phyloP scores from a whole-genome alignment of 306 rosid genomes.

The Medicago lupulina region DNA sequence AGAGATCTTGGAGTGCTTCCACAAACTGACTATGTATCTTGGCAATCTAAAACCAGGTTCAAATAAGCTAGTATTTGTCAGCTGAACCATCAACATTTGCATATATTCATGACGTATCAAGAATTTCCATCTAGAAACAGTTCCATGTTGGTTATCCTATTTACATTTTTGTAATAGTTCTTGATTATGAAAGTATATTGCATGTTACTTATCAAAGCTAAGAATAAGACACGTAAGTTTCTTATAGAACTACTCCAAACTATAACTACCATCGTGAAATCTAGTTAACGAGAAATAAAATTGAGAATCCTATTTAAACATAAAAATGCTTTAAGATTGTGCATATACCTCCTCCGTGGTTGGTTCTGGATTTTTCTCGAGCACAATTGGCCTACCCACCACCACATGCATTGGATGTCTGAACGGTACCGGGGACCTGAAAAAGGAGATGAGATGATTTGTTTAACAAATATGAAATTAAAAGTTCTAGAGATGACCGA shows the following conservation, averaged over 20 bases:
- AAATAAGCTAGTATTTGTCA: slow-evolving; percentile 5
- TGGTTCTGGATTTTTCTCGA: slow-evolving; percentile 77
- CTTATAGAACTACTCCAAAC: not conserved
- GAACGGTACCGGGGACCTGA: slow-evolving; percentile 81
- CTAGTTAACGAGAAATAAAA: slow-evolving; percentile 12
- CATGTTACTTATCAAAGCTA: slow-evolving; percentile 14
- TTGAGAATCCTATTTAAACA: slow-evolving; percentile 31
- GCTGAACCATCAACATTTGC: slow-evolving; percentile 9
- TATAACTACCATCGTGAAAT: not conserved
- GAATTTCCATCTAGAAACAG: slow-evolving; percentile 28
- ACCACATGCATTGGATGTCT: slow-evolving; percentile 78
- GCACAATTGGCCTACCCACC: slow-evolving; percentile 83
- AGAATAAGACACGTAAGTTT: slow-evolving; percentile 19
- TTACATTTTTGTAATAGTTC: slow-evolving; percentile 16
- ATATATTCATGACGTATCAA: slow-evolving; percentile 8
- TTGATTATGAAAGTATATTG: slow-evolving; percentile 10
- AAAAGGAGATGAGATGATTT: slow-evolving; percentile 31
- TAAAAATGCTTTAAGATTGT: not conserved
- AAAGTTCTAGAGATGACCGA: slow-evolving; percentile 3
- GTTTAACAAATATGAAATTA: not conserved
- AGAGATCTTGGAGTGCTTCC: slow-evolving; percentile 75
- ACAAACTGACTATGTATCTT: slow-evolving; percentile 69
- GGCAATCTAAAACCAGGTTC: slow-evolving; percentile 54
- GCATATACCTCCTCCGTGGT: slow-evolving; percentile 58
- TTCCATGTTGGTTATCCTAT: not conserved